Base-by-base conservation (phyloP, 106 monocot genomes). In the Acorus calamus region DNA sequence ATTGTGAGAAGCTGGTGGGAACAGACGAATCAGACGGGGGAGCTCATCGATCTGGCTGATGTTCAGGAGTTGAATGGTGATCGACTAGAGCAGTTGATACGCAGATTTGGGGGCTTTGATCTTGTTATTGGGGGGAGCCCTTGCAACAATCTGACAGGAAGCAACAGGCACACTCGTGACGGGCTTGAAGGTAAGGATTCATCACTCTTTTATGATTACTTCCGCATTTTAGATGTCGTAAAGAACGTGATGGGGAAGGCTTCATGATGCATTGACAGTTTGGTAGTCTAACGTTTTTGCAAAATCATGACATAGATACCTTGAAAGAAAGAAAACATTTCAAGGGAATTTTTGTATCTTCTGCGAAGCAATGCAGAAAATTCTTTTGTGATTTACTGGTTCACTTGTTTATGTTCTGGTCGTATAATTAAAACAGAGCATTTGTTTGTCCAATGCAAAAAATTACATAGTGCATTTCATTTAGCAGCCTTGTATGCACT, bases 101-200 rank as follows among this genome's bases (percentile, higher is more conserved):
- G n/a, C 4, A 75, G 42, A 4, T 76, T 67, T 68, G 86, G 86
- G 10, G 78, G 74, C 0, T 84, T 92, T 57, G 91, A 92, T 47
- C 48, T 92, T 8, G 79, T 92, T 7, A 72, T 92, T 65, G 91
- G 91, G 3, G 86, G 91, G 2, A 92, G 86, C 49, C 86, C 86
- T 0, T 93, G 93, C 67, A 93, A 89, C 53, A 93, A 89, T 55
- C 78, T 91, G 2, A 56, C 90, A 0, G 80, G 90, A 8, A 93
- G 89, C 65, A 93, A 93, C 69, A 75, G 93, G 4, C 52, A 81
- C 46, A 79, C 71, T 12, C 72, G 93, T 1, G 83, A 83, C 63
- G 93, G 93, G 7, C 56, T 93, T 8, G 79, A 89, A 59, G 89
- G 89, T 8, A 63, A 77, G 45, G 79, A 89, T 11, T 89, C 89